Base-by-base conservation (phyloP, 495 filamentous ascomycete genomes). In the Aspergillus conjunctus region DNA sequence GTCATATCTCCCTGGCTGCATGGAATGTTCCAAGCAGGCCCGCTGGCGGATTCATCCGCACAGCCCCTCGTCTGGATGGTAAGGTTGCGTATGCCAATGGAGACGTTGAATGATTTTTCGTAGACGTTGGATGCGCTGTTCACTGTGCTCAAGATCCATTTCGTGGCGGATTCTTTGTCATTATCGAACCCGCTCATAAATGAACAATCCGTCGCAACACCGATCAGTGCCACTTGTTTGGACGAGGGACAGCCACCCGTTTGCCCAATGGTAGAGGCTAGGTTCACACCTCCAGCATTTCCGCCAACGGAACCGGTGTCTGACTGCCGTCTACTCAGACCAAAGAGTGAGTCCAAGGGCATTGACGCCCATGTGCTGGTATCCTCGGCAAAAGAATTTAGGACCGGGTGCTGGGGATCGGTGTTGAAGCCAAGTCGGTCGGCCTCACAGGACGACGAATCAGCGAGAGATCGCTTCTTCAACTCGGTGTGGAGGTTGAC, bases 21-120 rank as follows among this genome's bases (percentile, higher is more conserved):
- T 15, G 79, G 79, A 44, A 88, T 71, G 64, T 98, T 98, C 92
- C 92, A 98, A 84, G 87, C 0, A 88, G 85, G 5, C 86, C 79
- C 3, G 80, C 61, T 4, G 87, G 78, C 4, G 88, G 72, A 1
- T 83, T 82, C n/a, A 2, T 82, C 80, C 0, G 93, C 89, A 68
- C 94, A 98, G 7, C 71, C 71, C 4, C 77, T 66, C 30, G 89
- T 82, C 48, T 79, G 88, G 56, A 98, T 83, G 15, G 91, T 89
- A 56, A 98, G 71, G 70, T 96, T 94, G 60, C 88, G 85, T 55
- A 98, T 82, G 44, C 92, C 94, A 22, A 98, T 84, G 0, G 91
- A 90, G 64, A 98, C 91, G 67, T 97, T 97, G 82, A 98, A 98
- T 5, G 89, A 88, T 56, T 80, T 83, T 75, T 98, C 95, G 66